Evolutionary conservation across 805 yeast species (phyloP).

Genomic region (Kodamaea restingae): DNA sequence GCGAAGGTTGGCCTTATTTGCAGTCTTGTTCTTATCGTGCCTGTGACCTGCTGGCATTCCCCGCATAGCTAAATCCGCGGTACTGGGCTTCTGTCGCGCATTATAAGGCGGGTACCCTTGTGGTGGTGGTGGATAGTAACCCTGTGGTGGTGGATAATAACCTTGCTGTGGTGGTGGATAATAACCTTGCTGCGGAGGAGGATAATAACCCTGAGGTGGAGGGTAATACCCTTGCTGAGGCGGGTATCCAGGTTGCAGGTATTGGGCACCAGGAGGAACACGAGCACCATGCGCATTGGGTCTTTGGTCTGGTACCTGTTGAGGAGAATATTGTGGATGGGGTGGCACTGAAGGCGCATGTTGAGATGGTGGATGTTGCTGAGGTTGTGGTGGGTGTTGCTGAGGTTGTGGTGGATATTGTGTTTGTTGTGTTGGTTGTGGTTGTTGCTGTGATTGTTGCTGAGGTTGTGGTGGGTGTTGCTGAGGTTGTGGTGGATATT

Average conservation of each 20-base stretch:
- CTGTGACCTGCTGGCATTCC: slow-evolving; percentile 44
- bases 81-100: slow-evolving; percentile 23
- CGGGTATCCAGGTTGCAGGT: slow-evolving; percentile 3
- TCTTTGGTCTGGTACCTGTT: not conserved
- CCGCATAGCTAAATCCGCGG: slow-evolving; percentile 42
- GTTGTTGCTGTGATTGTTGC: slow-evolving; percentile 7
- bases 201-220: slow-evolving; percentile 13
- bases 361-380: not conserved
- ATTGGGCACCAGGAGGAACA: slow-evolving; percentile 1
- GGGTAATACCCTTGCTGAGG: slow-evolving; percentile 8
- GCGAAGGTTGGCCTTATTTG: slow-evolving; percentile 55
- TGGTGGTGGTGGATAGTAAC: slow-evolving; percentile 16
- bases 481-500: not conserved
- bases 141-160: slow-evolving; percentile 10
- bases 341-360: not conserved
- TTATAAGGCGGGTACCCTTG: slow-evolving; percentile 5
- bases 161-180: slow-evolving; percentile 12
- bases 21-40: slow-evolving; percentile 36
- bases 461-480: not conserved
- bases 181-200: slow-evolving; percentile 14
- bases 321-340: slow-evolving; percentile 1
- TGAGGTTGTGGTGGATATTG: not conserved
- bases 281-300: not conserved
- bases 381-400: too few relatives aligned
- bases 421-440: slow-evolving; percentile 8